phyloP scores from a whole-genome alignment of 2,329 filamentous ascomycete genomes.

The Arthroderma uncinatum region DNA sequence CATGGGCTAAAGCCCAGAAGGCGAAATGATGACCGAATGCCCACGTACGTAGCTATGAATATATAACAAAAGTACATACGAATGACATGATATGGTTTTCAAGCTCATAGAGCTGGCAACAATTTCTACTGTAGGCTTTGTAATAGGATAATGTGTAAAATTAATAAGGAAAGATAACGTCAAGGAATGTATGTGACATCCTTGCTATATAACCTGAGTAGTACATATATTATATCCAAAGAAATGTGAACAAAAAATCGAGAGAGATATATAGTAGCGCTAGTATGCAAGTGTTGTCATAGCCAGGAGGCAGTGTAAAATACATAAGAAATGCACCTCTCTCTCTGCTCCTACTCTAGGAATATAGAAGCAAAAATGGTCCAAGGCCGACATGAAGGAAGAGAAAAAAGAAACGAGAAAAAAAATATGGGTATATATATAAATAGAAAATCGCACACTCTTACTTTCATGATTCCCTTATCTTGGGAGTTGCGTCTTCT shows the following conservation, averaged over 20 bases:
- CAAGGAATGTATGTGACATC: not conserved
- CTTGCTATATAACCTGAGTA: not conserved
- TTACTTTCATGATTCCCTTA: not conserved
- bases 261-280: not conserved
- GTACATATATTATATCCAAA: not conserved
- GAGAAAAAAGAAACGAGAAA: not conserved
- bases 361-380: not conserved
- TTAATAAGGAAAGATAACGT: no score
- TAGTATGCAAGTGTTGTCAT: not conserved
- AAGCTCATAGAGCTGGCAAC: no score
- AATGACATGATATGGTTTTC: no score
- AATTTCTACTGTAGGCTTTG: no score
- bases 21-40: not conserved
- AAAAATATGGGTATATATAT: not conserved
- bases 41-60: not conserved
- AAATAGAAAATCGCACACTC: not conserved
- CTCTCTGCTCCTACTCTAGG: not conserved
- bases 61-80: not conserved
- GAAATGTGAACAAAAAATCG: not conserved
- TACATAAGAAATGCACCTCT: not conserved
- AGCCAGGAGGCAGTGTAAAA: not conserved
- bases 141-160: no score
- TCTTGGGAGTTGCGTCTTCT: slow-evolving; percentile 21
- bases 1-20: slow-evolving; percentile 1
- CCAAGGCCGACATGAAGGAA: not conserved